Percentiles rank a stretch among this genome's conserved stretches.
Evolutionary conservation across 179 eudicot genomes (phyloP).

Genomic region (Camellia oleifera): DNA sequence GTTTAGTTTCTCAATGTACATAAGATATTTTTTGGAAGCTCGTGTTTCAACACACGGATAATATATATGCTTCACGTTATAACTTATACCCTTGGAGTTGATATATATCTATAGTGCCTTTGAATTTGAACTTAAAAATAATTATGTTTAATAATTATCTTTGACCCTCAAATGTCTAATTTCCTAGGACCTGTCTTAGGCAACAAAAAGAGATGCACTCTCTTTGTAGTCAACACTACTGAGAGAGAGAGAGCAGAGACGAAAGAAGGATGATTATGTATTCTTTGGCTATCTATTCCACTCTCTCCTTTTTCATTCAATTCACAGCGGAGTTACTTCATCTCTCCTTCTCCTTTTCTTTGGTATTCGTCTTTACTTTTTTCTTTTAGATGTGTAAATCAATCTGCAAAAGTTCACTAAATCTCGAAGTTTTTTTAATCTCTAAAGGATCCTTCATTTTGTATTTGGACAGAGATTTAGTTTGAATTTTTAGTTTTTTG

Average conservation of each 20-base stretch:
- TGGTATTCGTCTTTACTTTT: not conserved
- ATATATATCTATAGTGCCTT: not conserved
- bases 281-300: not conserved
- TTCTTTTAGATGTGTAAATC: not conserved
- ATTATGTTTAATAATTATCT: no score
- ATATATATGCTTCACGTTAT: not conserved
- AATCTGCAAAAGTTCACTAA: not conserved
- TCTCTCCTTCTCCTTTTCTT: not conserved
- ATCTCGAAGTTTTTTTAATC: not conserved
- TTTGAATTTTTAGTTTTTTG: not conserved
- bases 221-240: no score
- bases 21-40: not conserved
- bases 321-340: not conserved
- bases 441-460: not conserved
- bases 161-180: not conserved
- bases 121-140: not conserved
- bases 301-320: not conserved
- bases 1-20: not conserved
- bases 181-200: not conserved
- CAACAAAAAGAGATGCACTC: no score
- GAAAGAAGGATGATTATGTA: no score
- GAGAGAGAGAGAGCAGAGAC: no score
- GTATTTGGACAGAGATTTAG: not conserved
- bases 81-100: not conserved
- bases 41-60: not conserved